Evolutionary conservation across 345 rosid species (phyloP).

Genomic region (Eucalyptus camaldulensis): DNA sequence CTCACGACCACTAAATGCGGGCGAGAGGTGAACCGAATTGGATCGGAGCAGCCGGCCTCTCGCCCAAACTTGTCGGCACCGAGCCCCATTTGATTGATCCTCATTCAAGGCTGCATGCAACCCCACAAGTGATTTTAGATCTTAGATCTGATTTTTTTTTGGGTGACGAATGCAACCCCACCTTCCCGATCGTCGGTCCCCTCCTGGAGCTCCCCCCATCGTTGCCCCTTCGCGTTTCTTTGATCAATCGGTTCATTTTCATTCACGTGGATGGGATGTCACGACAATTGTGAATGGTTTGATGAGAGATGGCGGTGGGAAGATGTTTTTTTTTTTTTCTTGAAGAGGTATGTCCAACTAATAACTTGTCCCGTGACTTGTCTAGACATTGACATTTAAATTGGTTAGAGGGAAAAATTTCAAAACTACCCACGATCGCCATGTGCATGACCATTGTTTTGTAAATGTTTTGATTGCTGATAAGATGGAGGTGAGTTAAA

Average conservation of each 20-base stretch:
- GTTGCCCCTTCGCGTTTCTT: background rate
- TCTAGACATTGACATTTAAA: background rate
- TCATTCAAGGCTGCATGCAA: background rate
- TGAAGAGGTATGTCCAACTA: background rate
- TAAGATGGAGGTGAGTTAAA: background rate
- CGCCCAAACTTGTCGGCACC: background rate
- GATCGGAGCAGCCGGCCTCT: background rate
- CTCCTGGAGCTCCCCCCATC: background rate
- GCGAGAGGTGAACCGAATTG: background rate
- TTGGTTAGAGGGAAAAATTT: background rate
- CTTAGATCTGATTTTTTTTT: background rate
- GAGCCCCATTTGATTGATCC: background rate
- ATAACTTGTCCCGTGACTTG: background rate
- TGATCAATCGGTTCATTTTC: background rate
- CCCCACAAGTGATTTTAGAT: background rate
- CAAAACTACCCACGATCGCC: fast-evolving
- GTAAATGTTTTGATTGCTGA: background rate
- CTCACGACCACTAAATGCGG: background rate
- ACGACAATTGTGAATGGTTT: background rate
- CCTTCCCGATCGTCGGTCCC: background rate
- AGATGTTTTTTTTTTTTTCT: too few relatives aligned
- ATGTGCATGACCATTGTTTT: fast-evolving
- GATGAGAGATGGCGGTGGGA: background rate
- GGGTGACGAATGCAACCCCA: background rate
- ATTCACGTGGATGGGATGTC: background rate